A percentile compares a stretch with the other conserved stretches of the same genome.
These are phyloP conservation scores for Neurospora sp. DNA, from an alignment of 495 filamentous ascomycete genomes.

Conservation along the genomic window DNA sequence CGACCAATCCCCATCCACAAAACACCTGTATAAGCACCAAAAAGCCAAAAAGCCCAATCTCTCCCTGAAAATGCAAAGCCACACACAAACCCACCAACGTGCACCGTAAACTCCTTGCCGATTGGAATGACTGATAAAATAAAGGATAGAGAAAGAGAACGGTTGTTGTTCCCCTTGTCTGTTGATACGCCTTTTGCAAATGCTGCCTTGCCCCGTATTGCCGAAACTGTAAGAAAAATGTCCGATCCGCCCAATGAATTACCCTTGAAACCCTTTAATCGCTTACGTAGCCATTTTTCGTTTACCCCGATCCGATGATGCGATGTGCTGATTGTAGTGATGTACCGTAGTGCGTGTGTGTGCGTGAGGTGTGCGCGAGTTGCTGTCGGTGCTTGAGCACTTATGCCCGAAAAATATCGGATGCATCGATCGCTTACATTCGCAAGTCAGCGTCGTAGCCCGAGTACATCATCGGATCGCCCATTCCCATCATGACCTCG, in stretches of 20 bases:
- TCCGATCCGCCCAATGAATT: not conserved
- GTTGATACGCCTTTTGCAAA: not conserved
- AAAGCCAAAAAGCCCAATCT: not conserved
- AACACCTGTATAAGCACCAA: not conserved
- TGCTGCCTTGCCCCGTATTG: not conserved
- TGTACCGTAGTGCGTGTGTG: not conserved
- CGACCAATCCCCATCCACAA: not conserved
- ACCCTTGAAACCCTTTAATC: not conserved
- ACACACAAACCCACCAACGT: not conserved
- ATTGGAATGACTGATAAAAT: not conserved
- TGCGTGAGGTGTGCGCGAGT: not conserved
- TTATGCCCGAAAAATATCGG: not conserved
- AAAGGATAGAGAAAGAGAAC: not conserved
- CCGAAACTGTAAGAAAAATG: not conserved
- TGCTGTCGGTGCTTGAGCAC: not conserved
- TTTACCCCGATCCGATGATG: not conserved
- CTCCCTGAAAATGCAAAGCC: not conserved
- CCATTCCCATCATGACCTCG: slow-evolving; percentile 40
- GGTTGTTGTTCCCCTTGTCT: not conserved
- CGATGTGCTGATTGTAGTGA: not conserved
- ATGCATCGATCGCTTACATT: not conserved
- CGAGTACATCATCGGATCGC: slow-evolving; percentile 35
- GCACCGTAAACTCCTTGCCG: not conserved
- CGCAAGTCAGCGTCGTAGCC: not conserved
- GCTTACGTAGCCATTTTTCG: not conserved